A percentile compares a stretch with the other conserved stretches of the same genome.
phyloP scores from a whole-genome alignment of 371 early-diverging fungal species.

The Enterospora canceri region DNA sequence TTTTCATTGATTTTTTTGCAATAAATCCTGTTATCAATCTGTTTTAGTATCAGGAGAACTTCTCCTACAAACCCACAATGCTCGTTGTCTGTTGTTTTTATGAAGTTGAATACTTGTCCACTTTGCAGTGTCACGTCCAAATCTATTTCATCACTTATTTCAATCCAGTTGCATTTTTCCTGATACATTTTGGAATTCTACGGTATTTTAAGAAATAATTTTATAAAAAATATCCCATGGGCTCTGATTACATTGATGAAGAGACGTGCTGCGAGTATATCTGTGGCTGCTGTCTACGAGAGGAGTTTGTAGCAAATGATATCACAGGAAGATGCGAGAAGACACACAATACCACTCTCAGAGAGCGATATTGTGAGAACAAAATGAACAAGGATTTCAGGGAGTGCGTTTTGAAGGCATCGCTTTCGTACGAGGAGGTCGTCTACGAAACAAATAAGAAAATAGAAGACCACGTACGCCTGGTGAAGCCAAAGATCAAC shows the following conservation, averaged over 20 bases:
- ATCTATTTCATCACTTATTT: conserved; percentile 13
- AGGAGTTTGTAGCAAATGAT: conserved; percentile 1
- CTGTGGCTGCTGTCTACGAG: conserved; percentile 16
- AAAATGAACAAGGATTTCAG: neutral
- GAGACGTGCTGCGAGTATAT: conserved; percentile 12
- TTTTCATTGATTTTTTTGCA: conserved; percentile 5
- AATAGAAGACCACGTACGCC: neutral
- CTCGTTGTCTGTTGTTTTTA: conserved; percentile 8
- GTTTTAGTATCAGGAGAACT: conserved; percentile 18
- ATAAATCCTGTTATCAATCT: conserved; percentile 11
- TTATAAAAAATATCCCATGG: neutral
- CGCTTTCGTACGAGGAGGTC: neutral
- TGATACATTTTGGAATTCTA: too few relatives aligned
- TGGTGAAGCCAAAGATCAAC: neutral
- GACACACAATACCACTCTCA: neutral
- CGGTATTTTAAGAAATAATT: neutral
- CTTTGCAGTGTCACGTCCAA: conserved; percentile 44
- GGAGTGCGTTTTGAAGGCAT: neutral
- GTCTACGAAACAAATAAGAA: conserved; percentile 11
- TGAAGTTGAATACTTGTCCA: conserved; percentile 51
- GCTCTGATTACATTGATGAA: neutral
- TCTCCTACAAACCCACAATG: conserved; percentile 27
- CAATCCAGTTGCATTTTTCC: too few relatives aligned
- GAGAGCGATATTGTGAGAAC: neutral
- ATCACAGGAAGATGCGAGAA: conserved; percentile 3